Base-by-base conservation (phyloP, 352 stramenopile genomes). In the Globisporangium emineosum region DNA sequence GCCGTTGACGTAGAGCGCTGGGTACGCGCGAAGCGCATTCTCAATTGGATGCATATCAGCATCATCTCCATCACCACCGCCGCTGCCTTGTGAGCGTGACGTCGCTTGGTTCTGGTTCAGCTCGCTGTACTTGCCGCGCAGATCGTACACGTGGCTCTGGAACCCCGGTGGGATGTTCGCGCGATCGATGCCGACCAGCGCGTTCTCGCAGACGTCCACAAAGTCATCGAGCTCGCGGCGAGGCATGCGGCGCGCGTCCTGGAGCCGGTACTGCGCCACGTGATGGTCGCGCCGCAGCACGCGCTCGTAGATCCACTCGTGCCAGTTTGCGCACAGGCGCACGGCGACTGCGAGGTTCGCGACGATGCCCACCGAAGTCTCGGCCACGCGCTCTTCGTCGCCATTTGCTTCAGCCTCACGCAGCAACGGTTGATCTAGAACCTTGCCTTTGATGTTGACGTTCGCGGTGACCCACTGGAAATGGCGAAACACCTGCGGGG, bases 281-380 rank as follows among this genome's bases (percentile, higher is more conserved):
- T 75, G 64, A 32, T 51, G 65, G 55, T 52, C 56, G 33, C 68
- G 60, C 0, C 54, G 47, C 19, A 66, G 53, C 5, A 75, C 60
- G 3, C 66, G 70, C 51, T 93, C 75, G 57, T 91, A 93, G 55
- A 90, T 76, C 84, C 83, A 95, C 56, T 91, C 78, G 62, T 86
- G 79, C 86, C 86, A 95, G 54, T 88, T 86, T 0, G 78, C 82
- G 62, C 79, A 90, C 68, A 95, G 73, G 45, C 80, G 83, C 47
- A 93, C 70, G 2, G 86, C 84, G 1, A 84, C 81, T 0, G 84
- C 68, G 32, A 95, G 49, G 27, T 88, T 80, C 8, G 79, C 86
- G 3, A 81, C 75, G 47, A 95, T 88, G 1, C 77, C 81, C 6
- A 81, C 40, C 68, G 9, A 72, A 1, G 57, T 47, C 52, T 70